phyloP scores from a whole-genome alignment of 2,329 filamentous ascomycete species.

The Sporothrix pseudoabietina region DNA sequence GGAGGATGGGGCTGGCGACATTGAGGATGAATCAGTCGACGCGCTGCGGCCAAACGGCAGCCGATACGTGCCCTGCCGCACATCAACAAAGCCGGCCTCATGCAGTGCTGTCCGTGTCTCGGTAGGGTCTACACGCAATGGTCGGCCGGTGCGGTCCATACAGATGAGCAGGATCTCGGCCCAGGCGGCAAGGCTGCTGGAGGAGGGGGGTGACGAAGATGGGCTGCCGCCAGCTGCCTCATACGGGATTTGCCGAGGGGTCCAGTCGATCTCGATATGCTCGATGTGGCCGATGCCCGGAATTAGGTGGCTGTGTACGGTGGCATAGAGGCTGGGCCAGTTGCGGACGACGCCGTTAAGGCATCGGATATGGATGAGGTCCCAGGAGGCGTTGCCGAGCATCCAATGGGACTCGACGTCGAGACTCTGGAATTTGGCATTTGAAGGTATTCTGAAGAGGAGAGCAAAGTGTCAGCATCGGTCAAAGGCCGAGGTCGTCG shows the following conservation, averaged over 20 bases:
- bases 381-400: conserved; percentile 61
- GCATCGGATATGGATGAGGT: conserved; percentile 82
- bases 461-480: background rate
- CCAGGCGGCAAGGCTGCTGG: conserved; percentile 24
- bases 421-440: conserved; percentile 67
- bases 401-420: conserved; percentile 80
- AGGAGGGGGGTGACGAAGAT: background rate
- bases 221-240: background rate
- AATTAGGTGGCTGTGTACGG: conserved; percentile 70
- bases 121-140: conserved; percentile 60
- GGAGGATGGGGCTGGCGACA: background rate
- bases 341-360: conserved; percentile 74
- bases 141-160: conserved; percentile 65
- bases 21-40: background rate
- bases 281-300: conserved; percentile 77
- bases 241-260: conserved; percentile 69
- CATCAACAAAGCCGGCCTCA: conserved; percentile 75
- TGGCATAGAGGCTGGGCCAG: conserved; percentile 74
- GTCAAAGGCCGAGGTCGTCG: background rate
- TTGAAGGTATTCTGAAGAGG: conserved; percentile 65
- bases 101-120: conserved; percentile 63
- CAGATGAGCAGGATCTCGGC: conserved; percentile 13
- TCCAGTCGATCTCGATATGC: conserved; percentile 86
- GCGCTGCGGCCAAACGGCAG: conserved; percentile 63
- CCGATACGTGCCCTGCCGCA: conserved; percentile 68